Conservation (phyloP, 2,329 filamentous ascomycete species). For the Sclerotinia glacialis region DNA sequence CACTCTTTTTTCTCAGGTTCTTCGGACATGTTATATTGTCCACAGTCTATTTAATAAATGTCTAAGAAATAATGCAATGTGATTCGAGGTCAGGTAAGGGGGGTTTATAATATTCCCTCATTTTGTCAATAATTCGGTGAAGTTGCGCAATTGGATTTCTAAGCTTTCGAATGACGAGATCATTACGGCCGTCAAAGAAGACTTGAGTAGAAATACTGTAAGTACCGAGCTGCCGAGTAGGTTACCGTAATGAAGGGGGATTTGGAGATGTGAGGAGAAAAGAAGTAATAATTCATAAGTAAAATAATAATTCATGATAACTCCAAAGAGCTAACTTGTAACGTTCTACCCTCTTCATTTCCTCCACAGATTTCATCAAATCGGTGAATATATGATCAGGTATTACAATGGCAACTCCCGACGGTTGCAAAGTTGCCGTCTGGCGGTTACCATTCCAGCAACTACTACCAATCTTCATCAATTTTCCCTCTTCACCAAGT, state of each 20-base stretch:
- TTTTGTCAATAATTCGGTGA: slow-evolving; percentile 10
- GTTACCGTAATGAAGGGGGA: neutral
- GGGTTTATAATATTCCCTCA: slow-evolving; percentile 14
- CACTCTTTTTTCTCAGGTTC: slow-evolving; percentile 17
- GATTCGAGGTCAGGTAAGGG: slow-evolving; percentile 12
- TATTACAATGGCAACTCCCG: slow-evolving; percentile 19
- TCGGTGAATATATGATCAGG: slow-evolving; percentile 1
- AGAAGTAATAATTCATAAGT: too few relatives aligned
- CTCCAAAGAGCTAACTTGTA: neutral
- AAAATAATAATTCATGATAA: neutral
- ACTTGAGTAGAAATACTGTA: neutral
- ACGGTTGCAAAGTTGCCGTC: slow-evolving; percentile 14
- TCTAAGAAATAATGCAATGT: slow-evolving; percentile 10
- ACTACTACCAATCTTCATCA: neutral
- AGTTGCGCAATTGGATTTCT: slow-evolving; percentile 22
- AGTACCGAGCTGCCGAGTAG: neutral
- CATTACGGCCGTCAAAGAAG: neutral
- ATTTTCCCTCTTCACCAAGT: slow-evolving; percentile 15
- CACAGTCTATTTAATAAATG: slow-evolving; percentile 4
- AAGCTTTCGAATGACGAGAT: slow-evolving; percentile 14
- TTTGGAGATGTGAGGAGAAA: neutral
- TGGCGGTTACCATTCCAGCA: slow-evolving; percentile 13
- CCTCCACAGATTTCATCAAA: slow-evolving; percentile 7
- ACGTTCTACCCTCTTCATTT: neutral
- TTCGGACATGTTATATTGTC: slow-evolving; percentile 21